These are phyloP conservation scores for Saturnispora hagleri DNA, from an alignment of 805 yeast species.

Conservation along the genomic window DNA sequence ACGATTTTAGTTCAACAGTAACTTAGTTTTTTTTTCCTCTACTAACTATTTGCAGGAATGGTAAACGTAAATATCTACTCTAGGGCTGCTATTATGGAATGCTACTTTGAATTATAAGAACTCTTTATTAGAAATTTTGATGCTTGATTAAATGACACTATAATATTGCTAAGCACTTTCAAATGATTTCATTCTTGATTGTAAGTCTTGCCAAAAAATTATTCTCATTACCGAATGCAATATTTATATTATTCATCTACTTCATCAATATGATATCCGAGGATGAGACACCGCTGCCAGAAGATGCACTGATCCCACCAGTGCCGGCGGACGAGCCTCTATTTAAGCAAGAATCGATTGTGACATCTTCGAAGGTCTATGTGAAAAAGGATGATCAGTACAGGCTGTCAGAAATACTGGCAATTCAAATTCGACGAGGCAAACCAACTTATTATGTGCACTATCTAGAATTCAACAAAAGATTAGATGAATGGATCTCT, in stretches of 20 bases:
- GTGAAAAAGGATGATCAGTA: constrained; percentile 74
- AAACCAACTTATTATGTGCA: constrained; percentile 83
- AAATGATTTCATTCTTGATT: background rate
- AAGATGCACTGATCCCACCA: constrained; percentile 25
- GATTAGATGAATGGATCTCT: constrained; percentile 92
- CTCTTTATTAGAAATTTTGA: too few species aligned
- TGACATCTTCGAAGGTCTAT: constrained; percentile 73
- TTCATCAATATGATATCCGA: constrained; percentile 22
- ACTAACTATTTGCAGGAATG: too few species aligned
- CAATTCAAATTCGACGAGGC: constrained; percentile 65
- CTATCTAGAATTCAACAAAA: constrained; percentile 87
- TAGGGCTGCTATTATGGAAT: too few species aligned
- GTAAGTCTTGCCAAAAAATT: background rate
- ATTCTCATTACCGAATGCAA: background rate
- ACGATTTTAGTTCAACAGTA: too few species aligned
- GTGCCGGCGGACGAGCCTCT: constrained; percentile 21
- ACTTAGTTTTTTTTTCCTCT: too few species aligned
- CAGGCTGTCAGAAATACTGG: constrained; percentile 78
- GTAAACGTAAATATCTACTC: too few species aligned
- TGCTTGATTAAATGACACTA: background rate
- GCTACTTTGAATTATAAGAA: too few species aligned
- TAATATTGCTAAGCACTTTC: background rate
- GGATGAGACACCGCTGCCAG: constrained; percentile 23
- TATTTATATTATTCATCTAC: background rate
- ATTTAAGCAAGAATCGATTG: constrained; percentile 39